Evolutionary conservation across 352 stramenopile genomes (phyloP), one percentile per base, ranked within the genome.

Genomic region (Phytophthora kernoviae): DNA sequence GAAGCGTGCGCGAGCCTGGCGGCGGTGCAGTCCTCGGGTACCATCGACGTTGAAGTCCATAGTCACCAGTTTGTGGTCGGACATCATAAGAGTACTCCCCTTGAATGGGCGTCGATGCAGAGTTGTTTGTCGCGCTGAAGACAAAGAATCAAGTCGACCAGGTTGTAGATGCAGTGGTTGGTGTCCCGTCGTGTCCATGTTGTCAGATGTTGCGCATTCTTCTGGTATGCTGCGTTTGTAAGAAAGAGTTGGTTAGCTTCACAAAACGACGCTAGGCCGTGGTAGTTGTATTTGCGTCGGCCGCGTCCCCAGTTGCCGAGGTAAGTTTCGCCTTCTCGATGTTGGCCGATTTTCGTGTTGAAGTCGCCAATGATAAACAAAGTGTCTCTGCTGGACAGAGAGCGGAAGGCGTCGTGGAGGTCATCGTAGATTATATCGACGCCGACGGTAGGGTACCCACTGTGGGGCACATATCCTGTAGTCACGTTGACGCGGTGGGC

Each of bases 221-320:
- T 65, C 24, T 7, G 14, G 17, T 60, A 52, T 20, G 42, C 44
- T 66, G 58, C 46, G 37, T 56, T 66, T 3, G 49, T 48, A 10
- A 52, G 17, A 56, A 51, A 66, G 27, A 66, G 22, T 30, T 53
- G 3, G 43, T 61, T 55, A 56, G 58, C 30, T 4, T 58, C 56
- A 30, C 47, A 54, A 4, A 64, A 64, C 1, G 21, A 39, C 4
- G 45, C 45, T 7, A 51, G 27, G 10, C 20, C 20, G 26, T 50
- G 36, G 2, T 24, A 32, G 12, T 52, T 62, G 26, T 37, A 45
- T 14, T 62, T 62, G 0, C 45, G 14, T 0, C 24, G 26, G 5
- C 45, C 44, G 2, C 39, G 37, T 2, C n/a, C 39, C 17, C 27
- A 46, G 26, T 39, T 7, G 8, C 41, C 36, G 9, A 53, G 22